A percentile compares a stretch with the other conserved stretches of the same genome.
Evolutionary conservation across 345 rosid species (phyloP).

Genomic region (Pugionium cornutum): DNA sequence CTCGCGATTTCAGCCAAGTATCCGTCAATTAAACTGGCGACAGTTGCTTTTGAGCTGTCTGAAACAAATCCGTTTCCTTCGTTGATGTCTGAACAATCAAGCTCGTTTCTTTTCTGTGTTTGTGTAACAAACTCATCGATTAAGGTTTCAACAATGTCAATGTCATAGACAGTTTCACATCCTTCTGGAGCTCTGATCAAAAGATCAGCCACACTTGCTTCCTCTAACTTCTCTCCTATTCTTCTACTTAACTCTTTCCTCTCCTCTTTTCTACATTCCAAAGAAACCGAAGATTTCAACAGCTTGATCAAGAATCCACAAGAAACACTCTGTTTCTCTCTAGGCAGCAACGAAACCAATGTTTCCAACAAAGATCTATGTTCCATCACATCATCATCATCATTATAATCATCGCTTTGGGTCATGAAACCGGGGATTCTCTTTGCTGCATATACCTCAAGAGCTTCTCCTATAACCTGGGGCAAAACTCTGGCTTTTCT

Average conservation of each 20-base stretch:
- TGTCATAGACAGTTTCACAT: conserved; percentile 49
- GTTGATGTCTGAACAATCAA: conserved; percentile 27
- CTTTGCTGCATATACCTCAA: conserved; percentile 57
- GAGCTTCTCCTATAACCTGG: conserved; percentile 62
- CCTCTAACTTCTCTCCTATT: conserved; percentile 60
- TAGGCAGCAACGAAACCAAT: conserved; percentile 53
- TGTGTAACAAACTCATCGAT: conserved; percentile 48
- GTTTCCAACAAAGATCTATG: conserved; percentile 57
- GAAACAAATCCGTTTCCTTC: conserved; percentile 40
- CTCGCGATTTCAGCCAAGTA: conserved; percentile 65
- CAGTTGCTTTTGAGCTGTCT: conserved; percentile 47
- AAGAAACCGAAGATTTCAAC: conserved; percentile 48
- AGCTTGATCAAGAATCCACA: conserved; percentile 64
- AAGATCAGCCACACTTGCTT: conserved; percentile 61
- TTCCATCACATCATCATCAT: conserved; percentile 36
- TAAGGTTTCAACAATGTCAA: conserved; percentile 58
- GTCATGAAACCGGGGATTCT: conserved; percentile 51
- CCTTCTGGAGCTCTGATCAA: conserved; percentile 50
- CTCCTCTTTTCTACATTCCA: conserved; percentile 54
- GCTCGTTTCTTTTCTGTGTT: conserved; percentile 36
- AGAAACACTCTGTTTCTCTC: conserved; percentile 54
- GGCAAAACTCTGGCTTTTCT: conserved; percentile 47
- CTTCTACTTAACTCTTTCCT: conserved; percentile 52
- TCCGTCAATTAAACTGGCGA: conserved; percentile 61
- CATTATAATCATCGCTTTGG: conserved; percentile 38